These are phyloP conservation scores for Cicer chorassanicum DNA, from an alignment of 306 rosid genomes.

Conservation along the genomic window DNA sequence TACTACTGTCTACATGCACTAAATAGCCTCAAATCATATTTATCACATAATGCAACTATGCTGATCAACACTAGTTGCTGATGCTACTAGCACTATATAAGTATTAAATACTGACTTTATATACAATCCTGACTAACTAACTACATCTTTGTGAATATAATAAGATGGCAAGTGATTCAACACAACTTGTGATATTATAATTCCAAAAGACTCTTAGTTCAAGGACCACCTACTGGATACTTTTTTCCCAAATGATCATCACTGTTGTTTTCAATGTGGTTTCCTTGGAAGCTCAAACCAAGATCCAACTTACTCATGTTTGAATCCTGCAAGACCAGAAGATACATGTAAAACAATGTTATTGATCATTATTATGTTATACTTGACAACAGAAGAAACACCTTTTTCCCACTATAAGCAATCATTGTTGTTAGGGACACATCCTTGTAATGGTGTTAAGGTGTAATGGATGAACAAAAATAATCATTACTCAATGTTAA, in stretches of 20 bases:
- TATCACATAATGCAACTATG: slow-evolving; percentile 22
- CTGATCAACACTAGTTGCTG: slow-evolving; percentile 12
- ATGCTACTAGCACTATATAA: slow-evolving; percentile 31
- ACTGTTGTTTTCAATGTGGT: slow-evolving; percentile 31
- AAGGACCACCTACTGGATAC: slow-evolving; percentile 47
- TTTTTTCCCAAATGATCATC: slow-evolving; percentile 43
- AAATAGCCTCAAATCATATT: slow-evolving; percentile 21
- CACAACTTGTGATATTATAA: slow-evolving; percentile 25
- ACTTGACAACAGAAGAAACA: not conserved
- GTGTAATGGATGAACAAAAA: not conserved
- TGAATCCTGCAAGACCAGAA: slow-evolving; percentile 52
- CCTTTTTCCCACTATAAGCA: not conserved
- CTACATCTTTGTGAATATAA: slow-evolving; percentile 21
- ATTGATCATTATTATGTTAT: not conserved
- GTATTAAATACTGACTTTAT: slow-evolving; percentile 28
- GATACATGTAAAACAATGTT: slow-evolving; percentile 20
- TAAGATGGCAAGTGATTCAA: slow-evolving; percentile 14
- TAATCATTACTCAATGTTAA: not conserved
- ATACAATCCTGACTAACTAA: slow-evolving; percentile 34
- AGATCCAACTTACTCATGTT: slow-evolving; percentile 52
- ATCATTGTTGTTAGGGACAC: not conserved
- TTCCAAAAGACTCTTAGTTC: slow-evolving; percentile 36
- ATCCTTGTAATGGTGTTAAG: not conserved
- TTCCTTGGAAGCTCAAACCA: slow-evolving; percentile 58
- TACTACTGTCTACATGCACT: slow-evolving; percentile 17